Evolutionary conservation across 2,329 filamentous ascomycete species (phyloP).

Genomic region (Phialophora chinensis): DNA sequence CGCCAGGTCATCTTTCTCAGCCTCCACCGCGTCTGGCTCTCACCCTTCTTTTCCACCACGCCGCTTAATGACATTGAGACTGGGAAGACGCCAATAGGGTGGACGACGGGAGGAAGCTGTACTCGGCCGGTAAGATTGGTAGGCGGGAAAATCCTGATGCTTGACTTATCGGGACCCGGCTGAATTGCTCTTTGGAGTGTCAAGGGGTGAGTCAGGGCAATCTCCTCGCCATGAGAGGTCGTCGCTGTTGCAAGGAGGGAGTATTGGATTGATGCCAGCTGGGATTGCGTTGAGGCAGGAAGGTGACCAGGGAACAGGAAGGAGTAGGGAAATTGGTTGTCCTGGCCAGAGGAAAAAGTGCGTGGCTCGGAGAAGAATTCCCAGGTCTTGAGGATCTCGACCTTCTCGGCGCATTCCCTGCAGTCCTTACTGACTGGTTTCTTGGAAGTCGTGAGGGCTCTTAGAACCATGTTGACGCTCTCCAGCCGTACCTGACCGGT

Average conservation of each 20-base stretch:
- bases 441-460: conserved; percentile 75
- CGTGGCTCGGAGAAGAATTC: conserved; percentile 68
- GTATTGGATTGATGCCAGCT: conserved; percentile 77
- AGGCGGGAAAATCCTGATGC: conserved; percentile 91
- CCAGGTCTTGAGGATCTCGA: conserved; percentile 79
- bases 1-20: conserved; percentile 91
- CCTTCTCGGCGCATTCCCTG: conserved; percentile 72
- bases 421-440: conserved; percentile 82
- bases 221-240: conserved; percentile 64
- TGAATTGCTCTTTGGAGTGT: conserved; percentile 80
- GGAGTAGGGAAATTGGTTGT: conserved; percentile 86
- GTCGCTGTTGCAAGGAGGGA: conserved; percentile 72
- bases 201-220: conserved; percentile 71
- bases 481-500: conserved; percentile 68
- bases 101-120: conserved; percentile 79
- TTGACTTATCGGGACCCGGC: conserved; percentile 81
- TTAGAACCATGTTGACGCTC: conserved; percentile 73
- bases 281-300: conserved; percentile 80
- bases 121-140: conserved; percentile 90
- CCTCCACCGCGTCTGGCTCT: conserved; percentile 80
- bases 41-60: conserved; percentile 73
- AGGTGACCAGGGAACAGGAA: conserved; percentile 82
- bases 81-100: conserved; percentile 82
- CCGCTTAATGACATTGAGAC: conserved; percentile 83
- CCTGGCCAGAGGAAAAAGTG: conserved; percentile 55